Conservation (phyloP, 805 yeast species). For the Metahyphopichia silvanorum region DNA sequence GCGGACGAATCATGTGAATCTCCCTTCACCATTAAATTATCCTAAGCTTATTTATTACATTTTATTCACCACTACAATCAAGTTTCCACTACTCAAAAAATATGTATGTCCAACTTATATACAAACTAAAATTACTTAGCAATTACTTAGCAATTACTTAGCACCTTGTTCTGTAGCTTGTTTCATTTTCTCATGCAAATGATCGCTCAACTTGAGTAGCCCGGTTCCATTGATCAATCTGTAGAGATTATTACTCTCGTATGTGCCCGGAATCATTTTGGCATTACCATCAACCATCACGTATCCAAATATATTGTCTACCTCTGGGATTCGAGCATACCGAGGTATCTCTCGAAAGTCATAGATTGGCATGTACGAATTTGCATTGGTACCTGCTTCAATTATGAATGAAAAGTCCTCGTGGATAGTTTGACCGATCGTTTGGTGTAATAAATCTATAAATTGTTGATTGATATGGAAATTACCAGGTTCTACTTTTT, state of each 20-base stretch:
- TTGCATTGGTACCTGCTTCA: slow-evolving; percentile 53
- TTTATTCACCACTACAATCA: neutral
- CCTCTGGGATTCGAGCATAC: slow-evolving; percentile 64
- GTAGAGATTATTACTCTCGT: slow-evolving; percentile 59
- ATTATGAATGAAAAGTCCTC: slow-evolving; percentile 52
- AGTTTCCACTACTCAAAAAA: no score
- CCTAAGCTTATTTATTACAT: neutral
- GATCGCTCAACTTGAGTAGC: slow-evolving; percentile 50
- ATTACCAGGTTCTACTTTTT: slow-evolving; percentile 16
- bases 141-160: neutral
- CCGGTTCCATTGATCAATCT: slow-evolving; percentile 50
- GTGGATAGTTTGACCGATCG: slow-evolving; percentile 18
- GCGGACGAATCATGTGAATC: slow-evolving; percentile 12
- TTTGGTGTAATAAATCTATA: slow-evolving; percentile 22
- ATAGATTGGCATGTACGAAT: slow-evolving; percentile 62
- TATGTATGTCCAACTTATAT: no score
- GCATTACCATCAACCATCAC: slow-evolving; percentile 57
- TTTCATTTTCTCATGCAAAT: slow-evolving; percentile 37
- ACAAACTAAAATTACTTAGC: no score
- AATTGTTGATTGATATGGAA: slow-evolving; percentile 26
- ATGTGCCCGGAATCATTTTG: slow-evolving; percentile 50
- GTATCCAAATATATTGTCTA: slow-evolving; percentile 70
- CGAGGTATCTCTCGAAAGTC: slow-evolving; percentile 66
- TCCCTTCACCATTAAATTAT: neutral
- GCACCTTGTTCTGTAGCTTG: neutral